These are phyloP conservation scores for Penicillium freii DNA, from an alignment of 2,329 filamentous ascomycete genomes.

Conservation along the genomic window DNA sequence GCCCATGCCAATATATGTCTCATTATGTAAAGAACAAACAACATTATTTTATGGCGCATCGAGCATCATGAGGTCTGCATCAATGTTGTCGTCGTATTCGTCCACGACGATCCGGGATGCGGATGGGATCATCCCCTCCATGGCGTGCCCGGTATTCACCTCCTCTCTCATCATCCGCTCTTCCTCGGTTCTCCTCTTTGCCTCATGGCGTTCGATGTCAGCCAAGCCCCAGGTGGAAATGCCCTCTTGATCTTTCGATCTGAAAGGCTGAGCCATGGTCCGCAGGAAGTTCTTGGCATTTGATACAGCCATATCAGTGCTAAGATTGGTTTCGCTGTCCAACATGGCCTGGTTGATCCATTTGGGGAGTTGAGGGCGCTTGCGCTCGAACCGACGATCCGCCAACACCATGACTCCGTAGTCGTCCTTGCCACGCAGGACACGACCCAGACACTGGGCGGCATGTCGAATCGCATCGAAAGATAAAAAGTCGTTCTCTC, in stretches of 20 bases:
- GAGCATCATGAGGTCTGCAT: conserved; percentile 45
- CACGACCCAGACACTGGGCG: conserved; percentile 91
- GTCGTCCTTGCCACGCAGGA: conserved; percentile 93
- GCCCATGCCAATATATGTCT: conserved; percentile 6
- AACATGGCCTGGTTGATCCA: conserved; percentile 91
- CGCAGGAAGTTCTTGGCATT: conserved; percentile 84
- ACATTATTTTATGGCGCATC: conserved; percentile 31
- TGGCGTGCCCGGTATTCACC: conserved; percentile 27
- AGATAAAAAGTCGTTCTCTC: conserved; percentile 94
- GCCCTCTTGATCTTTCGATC: conserved; percentile 78
- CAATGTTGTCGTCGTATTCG: conserved; percentile 45
- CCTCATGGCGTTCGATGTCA: conserved; percentile 68
- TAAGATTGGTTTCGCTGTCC: conserved; percentile 83
- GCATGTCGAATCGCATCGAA: conserved; percentile 99
- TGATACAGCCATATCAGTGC: conserved; percentile 91
- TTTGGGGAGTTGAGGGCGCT: conserved; percentile 83
- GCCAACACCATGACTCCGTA: conserved; percentile 99
- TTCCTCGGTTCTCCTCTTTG: conserved; percentile 68
- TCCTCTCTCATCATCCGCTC: conserved; percentile 63
- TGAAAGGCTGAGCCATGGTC: conserved; percentile 89
- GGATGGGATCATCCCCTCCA: conserved; percentile 25
- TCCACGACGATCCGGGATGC: conserved; percentile 28
- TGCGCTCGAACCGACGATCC: conserved; percentile 89
- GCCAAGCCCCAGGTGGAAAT: conserved; percentile 86
- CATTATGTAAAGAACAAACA: conserved; percentile 11